Evolutionary conservation across 2,329 filamentous ascomycete genomes (phyloP).

Genomic region (Ilyonectria robusta): DNA sequence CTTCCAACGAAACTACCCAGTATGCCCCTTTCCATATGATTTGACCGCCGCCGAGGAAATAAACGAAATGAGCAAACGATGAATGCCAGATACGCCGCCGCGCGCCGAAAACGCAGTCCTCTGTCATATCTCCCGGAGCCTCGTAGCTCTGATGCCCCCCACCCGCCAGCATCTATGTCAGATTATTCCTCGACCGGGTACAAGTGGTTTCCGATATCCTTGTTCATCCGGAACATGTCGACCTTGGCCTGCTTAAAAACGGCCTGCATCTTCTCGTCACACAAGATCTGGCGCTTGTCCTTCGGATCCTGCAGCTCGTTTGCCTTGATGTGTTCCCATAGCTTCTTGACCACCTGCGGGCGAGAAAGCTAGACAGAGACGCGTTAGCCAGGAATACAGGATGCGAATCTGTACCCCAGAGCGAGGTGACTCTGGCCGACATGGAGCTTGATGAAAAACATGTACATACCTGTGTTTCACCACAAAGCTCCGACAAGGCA

Average conservation of each 20-base stretch:
- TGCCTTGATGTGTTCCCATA: conserved; percentile 95
- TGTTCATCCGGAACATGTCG: conserved; percentile 99
- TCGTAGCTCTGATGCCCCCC: not conserved
- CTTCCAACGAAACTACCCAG: conserved; percentile 21
- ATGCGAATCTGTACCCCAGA: not conserved
- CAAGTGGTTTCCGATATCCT: conserved; percentile 89
- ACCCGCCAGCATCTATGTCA: not conserved
- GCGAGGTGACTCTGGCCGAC: not conserved
- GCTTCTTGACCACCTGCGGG: conserved; percentile 94
- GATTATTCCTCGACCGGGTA: conserved; percentile 73
- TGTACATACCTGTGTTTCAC: conserved; percentile 73
- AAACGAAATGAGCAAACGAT: conserved; percentile 44
- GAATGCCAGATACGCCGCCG: conserved; percentile 47
- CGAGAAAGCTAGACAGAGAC: conserved; percentile 78
- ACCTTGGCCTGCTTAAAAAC: conserved; percentile 93
- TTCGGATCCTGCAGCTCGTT: conserved; percentile 90
- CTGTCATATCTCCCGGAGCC: conserved; percentile 34
- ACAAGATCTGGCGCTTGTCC: conserved; percentile 93
- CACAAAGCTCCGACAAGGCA: conserved; percentile 78
- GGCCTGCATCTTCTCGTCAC: conserved; percentile 90
- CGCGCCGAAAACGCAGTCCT: conserved; percentile 46
- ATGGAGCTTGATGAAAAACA: not conserved
- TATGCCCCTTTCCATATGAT: conserved; percentile 38
- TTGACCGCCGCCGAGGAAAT: conserved; percentile 41
- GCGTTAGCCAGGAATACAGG: conserved; percentile 22